These are phyloP conservation scores for Alternaria burnsii DNA, from an alignment of 2,329 filamentous ascomycete genomes.

Conservation along the genomic window DNA sequence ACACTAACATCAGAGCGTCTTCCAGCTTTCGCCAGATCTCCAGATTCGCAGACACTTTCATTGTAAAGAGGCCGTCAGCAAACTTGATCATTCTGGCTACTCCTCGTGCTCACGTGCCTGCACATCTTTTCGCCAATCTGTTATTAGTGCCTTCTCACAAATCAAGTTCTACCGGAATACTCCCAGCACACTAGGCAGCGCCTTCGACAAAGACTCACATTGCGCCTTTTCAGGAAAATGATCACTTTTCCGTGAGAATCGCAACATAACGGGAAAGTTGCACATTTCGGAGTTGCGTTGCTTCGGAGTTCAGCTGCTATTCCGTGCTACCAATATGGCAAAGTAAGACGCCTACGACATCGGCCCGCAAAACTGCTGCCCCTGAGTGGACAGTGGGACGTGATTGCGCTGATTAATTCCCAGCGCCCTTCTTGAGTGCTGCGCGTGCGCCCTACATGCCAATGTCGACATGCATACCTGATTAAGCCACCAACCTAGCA, in stretches of 20 bases:
- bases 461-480: conserved; percentile 12
- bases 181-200: background rate
- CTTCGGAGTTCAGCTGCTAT: conserved; percentile 1
- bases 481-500: background rate
- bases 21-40: background rate
- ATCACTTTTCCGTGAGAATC: background rate
- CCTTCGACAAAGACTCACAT: background rate
- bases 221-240: background rate
- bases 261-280: background rate
- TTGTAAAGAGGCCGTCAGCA: background rate
- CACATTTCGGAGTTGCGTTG: conserved; percentile 4
- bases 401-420: conserved; percentile 22
- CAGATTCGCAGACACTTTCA: background rate
- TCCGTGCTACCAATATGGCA: conserved; percentile 1
- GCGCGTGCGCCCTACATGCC: conserved; percentile 27
- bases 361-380: conserved; percentile 3
- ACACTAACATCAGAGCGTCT: background rate
- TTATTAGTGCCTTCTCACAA: background rate
- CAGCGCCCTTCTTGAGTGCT: conserved; percentile 25
- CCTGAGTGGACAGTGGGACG: conserved; percentile 24
- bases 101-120: background rate
- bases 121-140: background rate
- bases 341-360: conserved; percentile 19
- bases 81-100: background rate
- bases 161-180: background rate